Evolutionary conservation across 2,329 filamentous ascomycete genomes (phyloP).

Genomic region (Ophiostoma sp.): DNA sequence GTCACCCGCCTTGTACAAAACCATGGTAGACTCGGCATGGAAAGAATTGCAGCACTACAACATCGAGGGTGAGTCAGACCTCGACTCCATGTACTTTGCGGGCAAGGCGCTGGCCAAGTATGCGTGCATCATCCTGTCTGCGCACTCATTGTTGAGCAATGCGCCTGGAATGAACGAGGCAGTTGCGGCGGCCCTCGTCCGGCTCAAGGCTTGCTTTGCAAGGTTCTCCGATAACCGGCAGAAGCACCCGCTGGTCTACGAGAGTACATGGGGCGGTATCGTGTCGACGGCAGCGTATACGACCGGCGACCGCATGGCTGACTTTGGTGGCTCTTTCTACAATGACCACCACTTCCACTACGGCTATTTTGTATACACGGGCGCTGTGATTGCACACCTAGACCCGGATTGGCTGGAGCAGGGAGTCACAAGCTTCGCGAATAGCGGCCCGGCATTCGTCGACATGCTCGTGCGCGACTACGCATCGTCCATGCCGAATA

Average conservation of each 20-base stretch:
- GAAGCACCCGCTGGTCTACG: slow-evolving; percentile 58
- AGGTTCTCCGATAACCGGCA: slow-evolving; percentile 64
- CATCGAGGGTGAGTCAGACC: slow-evolving; percentile 63
- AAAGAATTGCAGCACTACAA: slow-evolving; percentile 61
- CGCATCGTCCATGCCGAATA: slow-evolving; percentile 57
- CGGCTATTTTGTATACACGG: slow-evolving; percentile 84
- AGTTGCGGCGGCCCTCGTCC: slow-evolving; percentile 52
- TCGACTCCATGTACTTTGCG: slow-evolving; percentile 87
- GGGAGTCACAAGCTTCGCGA: neutral
- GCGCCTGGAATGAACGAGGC: slow-evolving; percentile 36
- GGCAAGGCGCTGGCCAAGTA: slow-evolving; percentile 77
- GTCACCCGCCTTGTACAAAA: slow-evolving; percentile 49
- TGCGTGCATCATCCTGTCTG: slow-evolving; percentile 60
- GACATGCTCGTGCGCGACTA: slow-evolving; percentile 77
- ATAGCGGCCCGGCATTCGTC: slow-evolving; percentile 58
- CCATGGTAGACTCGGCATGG: slow-evolving; percentile 57
- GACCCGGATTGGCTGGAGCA: slow-evolving; percentile 65
- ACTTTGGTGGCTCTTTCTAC: slow-evolving; percentile 88
- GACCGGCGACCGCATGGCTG: slow-evolving; percentile 63
- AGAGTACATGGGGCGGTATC: slow-evolving; percentile 70
- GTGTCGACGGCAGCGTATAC: slow-evolving; percentile 70
- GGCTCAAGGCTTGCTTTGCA: slow-evolving; percentile 61
- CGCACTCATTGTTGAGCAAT: slow-evolving; percentile 58
- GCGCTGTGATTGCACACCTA: slow-evolving; percentile 73
- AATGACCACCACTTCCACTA: slow-evolving; percentile 74